phyloP scores from a whole-genome alignment of 176 grass and related monocot species.

The Raddia guianensis region DNA sequence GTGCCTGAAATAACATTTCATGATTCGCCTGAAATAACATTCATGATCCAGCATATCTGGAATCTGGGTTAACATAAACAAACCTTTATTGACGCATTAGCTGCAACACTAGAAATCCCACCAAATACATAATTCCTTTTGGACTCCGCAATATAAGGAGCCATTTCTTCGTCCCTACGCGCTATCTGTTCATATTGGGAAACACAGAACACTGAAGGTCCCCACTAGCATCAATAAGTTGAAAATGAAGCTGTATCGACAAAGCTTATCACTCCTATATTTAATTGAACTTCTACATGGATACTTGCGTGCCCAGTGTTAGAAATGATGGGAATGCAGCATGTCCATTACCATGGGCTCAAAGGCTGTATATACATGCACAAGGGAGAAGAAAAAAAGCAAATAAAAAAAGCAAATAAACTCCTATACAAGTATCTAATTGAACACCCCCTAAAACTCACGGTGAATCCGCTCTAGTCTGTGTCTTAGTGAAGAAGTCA shows the following conservation, averaged over 20 bases:
- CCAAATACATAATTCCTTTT: slow-evolving; percentile 97
- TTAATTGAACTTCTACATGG: slow-evolving; percentile 25
- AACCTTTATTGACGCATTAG: slow-evolving; percentile 94
- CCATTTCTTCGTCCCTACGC: slow-evolving; percentile 94
- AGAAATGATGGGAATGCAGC: too few species aligned
- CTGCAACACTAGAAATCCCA: slow-evolving; percentile 93
- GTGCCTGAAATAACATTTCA: slow-evolving; percentile 60
- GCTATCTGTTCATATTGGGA: slow-evolving; percentile 62
- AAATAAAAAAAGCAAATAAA: too few species aligned
- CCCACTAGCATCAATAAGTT: neutral
- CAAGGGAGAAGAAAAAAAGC: too few species aligned
- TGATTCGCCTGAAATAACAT: slow-evolving; percentile 56
- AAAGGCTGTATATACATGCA: too few species aligned
- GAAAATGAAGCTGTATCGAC: neutral
- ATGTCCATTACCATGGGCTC: too few species aligned
- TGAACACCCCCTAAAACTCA: too few species aligned
- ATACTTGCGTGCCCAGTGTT: neutral
- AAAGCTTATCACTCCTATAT: neutral
- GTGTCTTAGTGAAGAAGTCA: too few species aligned
- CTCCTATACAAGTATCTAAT: too few species aligned
- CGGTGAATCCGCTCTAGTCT: too few species aligned
- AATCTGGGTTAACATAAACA: slow-evolving; percentile 27
- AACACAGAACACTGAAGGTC: slow-evolving; percentile 1
- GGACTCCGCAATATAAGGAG: slow-evolving; percentile 74
- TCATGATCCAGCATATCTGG: slow-evolving; percentile 29